Evolutionary conservation across 345 rosid species (phyloP).

Genomic region (Anastatica hierochuntica): DNA sequence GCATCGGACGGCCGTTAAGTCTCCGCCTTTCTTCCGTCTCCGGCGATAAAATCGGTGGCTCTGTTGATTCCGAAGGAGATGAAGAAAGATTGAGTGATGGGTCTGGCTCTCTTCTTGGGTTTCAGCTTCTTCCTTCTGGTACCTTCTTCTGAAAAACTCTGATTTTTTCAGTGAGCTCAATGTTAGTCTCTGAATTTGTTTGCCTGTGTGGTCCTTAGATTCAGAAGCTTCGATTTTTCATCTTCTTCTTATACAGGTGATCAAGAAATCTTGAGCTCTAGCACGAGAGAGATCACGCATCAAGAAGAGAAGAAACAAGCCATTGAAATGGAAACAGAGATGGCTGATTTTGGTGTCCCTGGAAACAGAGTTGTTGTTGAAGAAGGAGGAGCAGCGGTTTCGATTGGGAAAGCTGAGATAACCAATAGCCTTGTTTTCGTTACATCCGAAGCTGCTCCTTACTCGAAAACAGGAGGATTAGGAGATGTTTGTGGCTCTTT

Average conservation of each 20-base stretch:
- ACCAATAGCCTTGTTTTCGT: conserved; percentile 59
- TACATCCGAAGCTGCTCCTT: conserved; percentile 91
- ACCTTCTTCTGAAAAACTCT: background rate
- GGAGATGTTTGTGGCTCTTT: conserved; percentile 97
- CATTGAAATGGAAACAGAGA: conserved; percentile 14
- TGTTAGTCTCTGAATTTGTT: no score
- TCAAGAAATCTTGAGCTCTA: conserved; percentile 5
- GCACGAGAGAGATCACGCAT: conserved; percentile 16
- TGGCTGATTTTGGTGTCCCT: conserved; percentile 16
- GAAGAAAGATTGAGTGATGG: conserved; percentile 43
- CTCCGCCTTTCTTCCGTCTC: conserved; percentile 18
- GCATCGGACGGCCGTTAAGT: conserved; percentile 20
- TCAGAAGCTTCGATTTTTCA: no score
- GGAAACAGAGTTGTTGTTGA: conserved; percentile 15
- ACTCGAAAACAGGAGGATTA: conserved; percentile 91
- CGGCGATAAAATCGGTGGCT: conserved; percentile 8
- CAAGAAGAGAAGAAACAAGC: conserved; percentile 8
- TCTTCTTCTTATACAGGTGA: no score
- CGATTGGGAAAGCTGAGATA: conserved; percentile 25
- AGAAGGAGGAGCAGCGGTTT: conserved; percentile 29
- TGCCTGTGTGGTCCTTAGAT: no score
- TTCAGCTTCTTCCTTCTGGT: conserved; percentile 49
- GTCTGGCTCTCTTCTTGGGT: conserved; percentile 58
- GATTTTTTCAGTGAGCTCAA: background rate
- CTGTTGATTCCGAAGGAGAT: conserved; percentile 15